Evolutionary conservation across 1,284 basidiomycete species (phyloP), one percentile per base, ranked within the genome.

Genomic region (Sanguinoderma infundibulare): DNA sequence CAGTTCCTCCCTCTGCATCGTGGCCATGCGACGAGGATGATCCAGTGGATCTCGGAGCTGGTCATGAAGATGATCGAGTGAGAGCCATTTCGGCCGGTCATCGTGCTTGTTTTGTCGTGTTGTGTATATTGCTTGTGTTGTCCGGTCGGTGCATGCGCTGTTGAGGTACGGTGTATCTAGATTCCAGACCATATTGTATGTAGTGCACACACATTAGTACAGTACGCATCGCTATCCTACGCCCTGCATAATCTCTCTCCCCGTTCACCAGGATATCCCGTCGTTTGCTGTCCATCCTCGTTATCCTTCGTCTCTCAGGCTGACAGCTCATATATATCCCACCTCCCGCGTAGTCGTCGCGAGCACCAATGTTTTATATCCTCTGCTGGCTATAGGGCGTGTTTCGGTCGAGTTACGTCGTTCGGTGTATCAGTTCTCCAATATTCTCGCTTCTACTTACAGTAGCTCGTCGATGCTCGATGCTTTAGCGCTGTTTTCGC

Each of bases 31-130:
- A 82, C 82, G 39, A 86, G 83, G 72, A 84, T 91, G 76, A 83
- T 91, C 58, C 83, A 86, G 60, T 91, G 88, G 87, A 90, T 92
- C 66, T 86, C 89, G 32, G 82, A 84, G 70, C 77, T 92, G 61
- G 82, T 88, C 26, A 73, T 77, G 69, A 81, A 81, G 70, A 86
- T 87, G 64, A 83, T 85, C 62, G 82, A 78, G 66, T 77, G 53
- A 66, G 38, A 3, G 15, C n/a, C n/a, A n/a, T n/a, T n/a, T n/a
- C n/a, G n/a, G n/a, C n/a, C n/a, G n/a, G n/a, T n/a, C n/a, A n/a
- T n/a, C n/a, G n/a, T n/a, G n/a, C 26, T 8, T 3, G 20, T 28
- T 17, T 17, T 26, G 34, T 42, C 53, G 22, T 20, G 24, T 17
- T 24, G 20, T 46, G 35, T 40, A 26, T 39, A n/a, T n/a, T 54